Conservation (phyloP, 805 yeast species). For the Phaffomyces thermotolerans region DNA sequence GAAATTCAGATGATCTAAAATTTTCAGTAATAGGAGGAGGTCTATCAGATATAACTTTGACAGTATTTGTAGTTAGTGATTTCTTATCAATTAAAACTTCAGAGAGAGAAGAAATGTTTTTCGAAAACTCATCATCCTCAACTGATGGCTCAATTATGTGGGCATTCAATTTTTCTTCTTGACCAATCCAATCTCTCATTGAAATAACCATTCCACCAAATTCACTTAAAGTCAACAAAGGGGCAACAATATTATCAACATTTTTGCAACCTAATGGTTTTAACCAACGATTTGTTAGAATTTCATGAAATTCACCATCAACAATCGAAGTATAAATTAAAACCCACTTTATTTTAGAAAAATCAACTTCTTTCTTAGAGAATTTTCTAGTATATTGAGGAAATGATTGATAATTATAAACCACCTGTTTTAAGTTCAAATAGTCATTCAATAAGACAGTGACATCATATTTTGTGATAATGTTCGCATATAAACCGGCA, state of each 20-base stretch:
- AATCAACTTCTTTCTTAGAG: slow-evolving; percentile 64
- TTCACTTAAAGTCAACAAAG: slow-evolving; percentile 81
- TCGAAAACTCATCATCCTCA: slow-evolving; percentile 30
- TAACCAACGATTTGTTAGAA: slow-evolving; percentile 83
- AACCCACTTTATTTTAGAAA: slow-evolving; percentile 82
- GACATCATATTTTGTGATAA: slow-evolving; percentile 63
- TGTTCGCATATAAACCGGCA: slow-evolving; percentile 82
- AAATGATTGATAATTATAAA: slow-evolving; percentile 84
- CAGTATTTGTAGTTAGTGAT: slow-evolving; percentile 64
- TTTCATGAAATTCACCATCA: slow-evolving; percentile 88
- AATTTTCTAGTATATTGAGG: slow-evolving; percentile 81
- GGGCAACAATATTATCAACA: slow-evolving; percentile 74
- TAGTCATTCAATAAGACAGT: slow-evolving; percentile 79
- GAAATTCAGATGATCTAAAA: slow-evolving; percentile 33
- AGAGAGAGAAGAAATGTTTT: slow-evolving; percentile 32
- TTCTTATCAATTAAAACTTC: slow-evolving; percentile 69
- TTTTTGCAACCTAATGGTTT: slow-evolving; percentile 80
- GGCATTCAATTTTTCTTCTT: slow-evolving; percentile 54
- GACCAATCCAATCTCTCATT: slow-evolving; percentile 84
- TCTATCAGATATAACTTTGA: slow-evolving; percentile 54
- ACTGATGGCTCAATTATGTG: slow-evolving; percentile 30
- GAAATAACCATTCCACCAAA: slow-evolving; percentile 96
- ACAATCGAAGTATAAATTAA: slow-evolving; percentile 81
- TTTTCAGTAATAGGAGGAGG: slow-evolving; percentile 46
- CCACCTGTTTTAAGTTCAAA: slow-evolving; percentile 80